Conservation (phyloP, 1,139 yeast genomes). For the Oligophagozyma castellii region DNA sequence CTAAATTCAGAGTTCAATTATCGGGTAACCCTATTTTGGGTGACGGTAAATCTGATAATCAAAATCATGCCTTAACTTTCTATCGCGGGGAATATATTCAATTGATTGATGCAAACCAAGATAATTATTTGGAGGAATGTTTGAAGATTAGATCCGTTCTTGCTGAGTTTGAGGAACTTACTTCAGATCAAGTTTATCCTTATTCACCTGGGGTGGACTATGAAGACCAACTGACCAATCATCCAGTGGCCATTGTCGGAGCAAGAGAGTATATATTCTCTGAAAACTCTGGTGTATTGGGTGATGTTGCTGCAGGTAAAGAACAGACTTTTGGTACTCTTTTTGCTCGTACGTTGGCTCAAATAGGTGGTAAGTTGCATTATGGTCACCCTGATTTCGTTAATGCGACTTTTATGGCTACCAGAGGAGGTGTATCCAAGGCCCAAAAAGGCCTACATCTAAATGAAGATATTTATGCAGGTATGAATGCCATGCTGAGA, state of each 20-base stretch:
- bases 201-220: constrained; percentile 45
- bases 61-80: constrained; percentile 91
- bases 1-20: constrained; percentile 91
- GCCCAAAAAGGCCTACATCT: constrained; percentile 97
- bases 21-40: constrained; percentile 98
- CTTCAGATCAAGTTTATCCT: constrained; percentile 72
- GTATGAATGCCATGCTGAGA: constrained; percentile 94
- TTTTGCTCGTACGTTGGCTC: constrained; percentile 94
- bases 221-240: constrained; percentile 33
- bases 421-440: constrained; percentile 98
- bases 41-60: constrained; percentile 99
- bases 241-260: constrained; percentile 97
- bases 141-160: constrained; percentile 91
- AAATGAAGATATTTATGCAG: constrained; percentile 98
- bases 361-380: constrained; percentile 97
- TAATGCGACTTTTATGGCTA: constrained; percentile 85
- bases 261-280: constrained; percentile 99
- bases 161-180: constrained; percentile 95
- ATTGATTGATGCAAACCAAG: constrained; percentile 97
- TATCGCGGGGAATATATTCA: constrained; percentile 98
- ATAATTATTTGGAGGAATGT: constrained; percentile 96
- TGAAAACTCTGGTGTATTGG: constrained; percentile 95
- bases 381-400: constrained; percentile 99
- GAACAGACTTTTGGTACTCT: constrained; percentile 99
- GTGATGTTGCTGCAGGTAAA: constrained; percentile 99